phyloP scores from a whole-genome alignment of 495 filamentous ascomycete genomes.

The Penicillium coprophilum region DNA sequence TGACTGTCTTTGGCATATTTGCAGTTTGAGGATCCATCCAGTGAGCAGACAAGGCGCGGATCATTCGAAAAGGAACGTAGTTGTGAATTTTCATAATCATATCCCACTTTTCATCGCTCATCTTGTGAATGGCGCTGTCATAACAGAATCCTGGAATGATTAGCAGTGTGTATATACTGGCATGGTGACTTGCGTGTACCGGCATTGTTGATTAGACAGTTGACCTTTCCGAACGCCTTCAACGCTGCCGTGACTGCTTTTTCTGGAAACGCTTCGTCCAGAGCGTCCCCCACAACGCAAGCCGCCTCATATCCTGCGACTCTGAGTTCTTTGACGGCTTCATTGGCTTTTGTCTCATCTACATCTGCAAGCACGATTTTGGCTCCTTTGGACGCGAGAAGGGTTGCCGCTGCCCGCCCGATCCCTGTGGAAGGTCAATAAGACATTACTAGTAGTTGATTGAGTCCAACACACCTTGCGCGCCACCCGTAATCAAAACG shows the following conservation, averaged over 20 bases:
- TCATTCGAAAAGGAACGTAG: constrained; percentile 70
- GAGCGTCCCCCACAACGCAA: constrained; percentile 48
- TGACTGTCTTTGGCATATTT: constrained; percentile 64
- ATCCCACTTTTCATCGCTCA: constrained; percentile 76
- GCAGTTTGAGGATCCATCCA: constrained; percentile 57
- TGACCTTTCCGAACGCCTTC: constrained; percentile 72
- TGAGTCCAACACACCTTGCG: constrained; percentile 53
- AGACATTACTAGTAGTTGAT: background rate
- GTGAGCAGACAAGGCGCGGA: constrained; percentile 67
- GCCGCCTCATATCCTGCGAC: constrained; percentile 61
- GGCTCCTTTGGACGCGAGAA: constrained; percentile 73
- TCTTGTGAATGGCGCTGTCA: constrained; percentile 79
- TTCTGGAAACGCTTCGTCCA: constrained; percentile 13
- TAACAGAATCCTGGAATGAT: constrained; percentile 15
- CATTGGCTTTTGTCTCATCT: constrained; percentile 54
- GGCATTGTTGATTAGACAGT: constrained; percentile 75
- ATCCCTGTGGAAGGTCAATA: constrained; percentile 59
- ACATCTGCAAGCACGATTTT: constrained; percentile 71
- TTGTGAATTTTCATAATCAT: constrained; percentile 68
- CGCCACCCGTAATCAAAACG: constrained; percentile 70
- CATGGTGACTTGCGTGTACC: constrained; percentile 54
- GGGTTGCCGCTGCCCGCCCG: constrained; percentile 40
- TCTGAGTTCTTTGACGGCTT: constrained; percentile 55
- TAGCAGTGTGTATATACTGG: background rate
- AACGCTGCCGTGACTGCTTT: constrained; percentile 61